Evolutionary conservation across 345 rosid species (phyloP).

Genomic region (Physaria fendleri): DNA sequence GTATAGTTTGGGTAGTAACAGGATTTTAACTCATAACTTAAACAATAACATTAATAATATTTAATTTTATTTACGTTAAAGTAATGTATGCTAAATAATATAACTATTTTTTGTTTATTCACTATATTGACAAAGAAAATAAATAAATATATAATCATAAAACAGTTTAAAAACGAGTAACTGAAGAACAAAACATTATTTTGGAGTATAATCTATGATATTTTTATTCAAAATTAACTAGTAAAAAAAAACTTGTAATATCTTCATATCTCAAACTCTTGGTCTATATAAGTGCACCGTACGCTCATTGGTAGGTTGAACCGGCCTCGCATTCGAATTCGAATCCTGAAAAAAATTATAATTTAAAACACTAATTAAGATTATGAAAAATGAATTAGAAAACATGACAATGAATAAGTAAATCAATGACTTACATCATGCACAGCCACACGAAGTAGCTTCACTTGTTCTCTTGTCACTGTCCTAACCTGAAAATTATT

Average conservation of each 20-base stretch:
- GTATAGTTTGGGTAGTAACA: no score
- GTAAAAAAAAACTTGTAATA: no score
- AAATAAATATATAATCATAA: neutral
- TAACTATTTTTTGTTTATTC: no score
- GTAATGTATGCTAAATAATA: no score
- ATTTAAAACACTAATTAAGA: neutral
- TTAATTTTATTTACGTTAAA: neutral
- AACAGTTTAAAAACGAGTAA: neutral
- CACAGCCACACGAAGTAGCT: constrained; percentile 67
- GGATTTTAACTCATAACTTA: no score
- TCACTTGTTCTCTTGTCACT: constrained; percentile 53
- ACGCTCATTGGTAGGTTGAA: constrained; percentile 24
- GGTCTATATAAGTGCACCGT: constrained; percentile 14
- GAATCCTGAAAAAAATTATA: constrained; percentile 7
- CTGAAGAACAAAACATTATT: neutral
- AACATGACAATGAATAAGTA: neutral
- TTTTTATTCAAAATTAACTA: neutral
- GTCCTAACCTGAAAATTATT: constrained; percentile 35
- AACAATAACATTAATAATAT: neutral
- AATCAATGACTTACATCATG: constrained; percentile 55
- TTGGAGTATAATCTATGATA: neutral
- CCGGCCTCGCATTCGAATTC: constrained; percentile 23
- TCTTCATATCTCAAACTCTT: neutral
- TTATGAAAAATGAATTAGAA: neutral
- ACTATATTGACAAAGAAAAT: neutral